Base-by-base conservation (phyloP, 768 basidiomycete species). In the Tylopilus rubrobrunneus region DNA sequence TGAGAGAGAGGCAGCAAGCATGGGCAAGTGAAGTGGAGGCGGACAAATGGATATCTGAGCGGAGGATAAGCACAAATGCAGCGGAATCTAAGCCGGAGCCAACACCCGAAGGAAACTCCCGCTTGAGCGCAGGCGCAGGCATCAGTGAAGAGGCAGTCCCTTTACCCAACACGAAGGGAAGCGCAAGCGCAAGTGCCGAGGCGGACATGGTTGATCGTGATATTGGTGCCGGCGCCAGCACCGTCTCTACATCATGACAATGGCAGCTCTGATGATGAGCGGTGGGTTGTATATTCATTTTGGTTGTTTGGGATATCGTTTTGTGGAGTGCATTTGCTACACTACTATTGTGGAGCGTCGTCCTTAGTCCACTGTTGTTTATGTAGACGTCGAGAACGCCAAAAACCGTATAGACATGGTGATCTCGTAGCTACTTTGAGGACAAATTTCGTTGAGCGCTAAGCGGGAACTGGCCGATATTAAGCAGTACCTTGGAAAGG, bases 21-120 rank as follows among this genome's bases (percentile, higher is more conserved):
- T 65, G 64, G 64, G 51, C 45, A 5, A 59, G 11, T 12, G 47
- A 49, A 37, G 62, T 64, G 29, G 59, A 36, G 31, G 29, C 51
- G 7, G 64, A 54, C 3, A 31, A 43, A 19, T 65, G 64, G 64
- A 42, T 51, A 21, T 14, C 48, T 12, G 51, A 49, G n/a, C 50
- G 36, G 25, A 15, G 12, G 44, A 45, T 3, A 7, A 23, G 0
- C 8, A 14, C 36, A 11, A n/a, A 9, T 42, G 41, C 15, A 0
- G 40, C 10, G 5, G 52, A n/a, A n/a, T n/a, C n/a, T n/a, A n/a
- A 46, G n/a, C 40, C 14, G 34, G 25, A 40, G 7, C 31, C 41
- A 15, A 25, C 21, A n/a, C 14, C 6, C 4, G 54, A 59, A 19
- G 57, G n/a, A 14, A 37, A 48, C 14, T 8, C 34, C 0, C 29